Conservation (phyloP, 2,329 filamentous ascomycete genomes). For the Hirsutella rhossiliensis region DNA sequence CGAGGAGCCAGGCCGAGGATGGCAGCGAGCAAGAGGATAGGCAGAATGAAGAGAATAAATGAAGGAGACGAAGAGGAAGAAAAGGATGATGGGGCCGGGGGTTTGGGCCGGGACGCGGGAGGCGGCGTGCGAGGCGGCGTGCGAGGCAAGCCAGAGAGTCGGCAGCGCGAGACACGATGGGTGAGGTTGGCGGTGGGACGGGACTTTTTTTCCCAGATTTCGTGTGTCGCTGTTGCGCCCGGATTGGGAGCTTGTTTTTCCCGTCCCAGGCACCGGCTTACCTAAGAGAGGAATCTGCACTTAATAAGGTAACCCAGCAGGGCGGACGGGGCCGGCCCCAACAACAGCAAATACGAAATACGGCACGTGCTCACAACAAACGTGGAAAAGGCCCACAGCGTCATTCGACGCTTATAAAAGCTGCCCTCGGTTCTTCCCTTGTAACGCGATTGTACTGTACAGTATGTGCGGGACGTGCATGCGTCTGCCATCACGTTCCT, state of each 20-base stretch:
- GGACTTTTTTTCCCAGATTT: conserved; percentile 1
- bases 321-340: too few species aligned
- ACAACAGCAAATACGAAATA: too few species aligned
- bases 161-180: not conserved
- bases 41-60: not conserved
- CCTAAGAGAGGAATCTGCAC: not conserved
- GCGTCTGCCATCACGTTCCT: too few species aligned
- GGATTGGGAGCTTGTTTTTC: not conserved
- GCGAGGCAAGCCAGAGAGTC: not conserved
- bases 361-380: too few species aligned
- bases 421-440: too few species aligned
- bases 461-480: too few species aligned
- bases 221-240: not conserved
- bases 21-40: not conserved
- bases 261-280: not conserved
- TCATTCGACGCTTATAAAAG: too few species aligned
- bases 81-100: not conserved
- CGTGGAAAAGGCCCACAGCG: too few species aligned
- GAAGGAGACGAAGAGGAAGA: not conserved
- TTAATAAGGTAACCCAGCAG: too few species aligned
- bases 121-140: not conserved
- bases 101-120: not conserved
- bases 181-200: conserved; percentile 1
- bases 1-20: not conserved
- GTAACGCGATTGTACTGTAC: too few species aligned